Evolutionary conservation across 2,329 filamentous ascomycete genomes (phyloP).

Genomic region (Colletotrichum sp.): DNA sequence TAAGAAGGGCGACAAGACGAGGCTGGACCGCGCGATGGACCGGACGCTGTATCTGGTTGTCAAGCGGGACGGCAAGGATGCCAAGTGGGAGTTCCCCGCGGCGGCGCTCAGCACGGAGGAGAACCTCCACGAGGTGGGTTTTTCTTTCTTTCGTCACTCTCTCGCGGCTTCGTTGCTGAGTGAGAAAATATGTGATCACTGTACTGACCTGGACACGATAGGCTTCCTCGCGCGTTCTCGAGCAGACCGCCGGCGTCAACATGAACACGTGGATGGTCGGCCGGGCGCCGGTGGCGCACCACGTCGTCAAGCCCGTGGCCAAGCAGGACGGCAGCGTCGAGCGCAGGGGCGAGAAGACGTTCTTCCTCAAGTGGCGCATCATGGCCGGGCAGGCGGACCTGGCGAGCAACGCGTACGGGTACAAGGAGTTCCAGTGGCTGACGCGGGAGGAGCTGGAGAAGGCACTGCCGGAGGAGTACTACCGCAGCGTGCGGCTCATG

Average conservation of each 20-base stretch:
- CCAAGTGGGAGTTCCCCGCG: constrained; percentile 82
- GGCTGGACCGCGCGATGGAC: constrained; percentile 80
- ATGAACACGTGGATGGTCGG: constrained; percentile 99
- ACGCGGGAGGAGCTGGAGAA: constrained; percentile 84
- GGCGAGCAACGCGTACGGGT: constrained; percentile 70
- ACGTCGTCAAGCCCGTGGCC: constrained; percentile 61
- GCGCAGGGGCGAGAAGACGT: constrained; percentile 77
- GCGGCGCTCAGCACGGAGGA: constrained; percentile 73
- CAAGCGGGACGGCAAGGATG: constrained; percentile 69
- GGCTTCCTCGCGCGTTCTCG: constrained; percentile 82
- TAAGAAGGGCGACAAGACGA: constrained; percentile 71
- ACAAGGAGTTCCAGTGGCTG: constrained; percentile 90
- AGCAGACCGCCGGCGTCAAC: constrained; percentile 82
- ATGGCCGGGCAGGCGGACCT: constrained; percentile 95
- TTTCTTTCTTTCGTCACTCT: not conserved
- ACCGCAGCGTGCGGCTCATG: constrained; percentile 79
- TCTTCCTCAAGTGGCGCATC: constrained; percentile 96
- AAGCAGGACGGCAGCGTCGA: constrained; percentile 46
- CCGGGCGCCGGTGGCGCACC: constrained; percentile 85
- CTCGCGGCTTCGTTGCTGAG: not conserved
- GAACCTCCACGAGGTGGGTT: constrained; percentile 80
- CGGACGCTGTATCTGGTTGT: constrained; percentile 89
- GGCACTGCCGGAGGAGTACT: constrained; percentile 73
- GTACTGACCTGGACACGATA: constrained; percentile 40
- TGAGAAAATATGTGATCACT: not conserved